Base-by-base conservation (phyloP, 116 monocot species). In the Trichopus zeylanicus region DNA sequence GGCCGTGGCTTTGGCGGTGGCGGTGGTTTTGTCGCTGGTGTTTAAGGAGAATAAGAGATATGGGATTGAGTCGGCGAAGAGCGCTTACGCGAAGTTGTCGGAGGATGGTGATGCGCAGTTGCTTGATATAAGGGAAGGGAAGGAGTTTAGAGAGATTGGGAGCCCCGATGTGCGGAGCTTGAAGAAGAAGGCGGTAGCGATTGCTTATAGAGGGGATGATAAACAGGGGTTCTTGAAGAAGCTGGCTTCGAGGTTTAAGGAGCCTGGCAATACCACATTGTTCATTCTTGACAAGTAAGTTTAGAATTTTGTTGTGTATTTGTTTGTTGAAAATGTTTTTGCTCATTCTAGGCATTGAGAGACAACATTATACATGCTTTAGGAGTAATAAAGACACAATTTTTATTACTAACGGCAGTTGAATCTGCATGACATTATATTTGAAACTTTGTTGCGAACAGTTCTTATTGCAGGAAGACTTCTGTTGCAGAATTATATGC, bases 201-300 rank as follows among this genome's bases (percentile, higher is more conserved):
- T 98, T 48, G 47, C 73, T 0, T 98, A 80, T 52, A 73, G 39
- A 46, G 63, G 77, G 23, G 82, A 85, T 6, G 85, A 98, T 63
- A 98, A 98, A 67, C 68, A 33, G 5, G 85, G 80, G n/a, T 98
- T 98, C 70, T 70, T 98, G 73, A 91, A 85, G 80, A 98, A 91
- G 82, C 70, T 98, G 10, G 31, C 65, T n/a, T 42, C 72, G 73
- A 98, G 63, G 65, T 85, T 98, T 70, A 98, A 91, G 78, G 85
- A 98, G 24, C 98, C 98, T 22, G 80, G 10, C 65, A 88, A 67
- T 67, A 85, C 84, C 61, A 88, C 85, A 39, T 76, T 98, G 80
- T 75, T 82, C 65, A 73, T 98, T 69, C 73, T 98, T 65, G 98
- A 98, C 73, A 91, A 91, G 98, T 98, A 69, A 74, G 88, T 0